Evolutionary conservation across 228 moss, liverwort and hornwort genomes (phyloP), one percentile per base, ranked within the genome.

Genomic region (Sphagnum fallax): DNA sequence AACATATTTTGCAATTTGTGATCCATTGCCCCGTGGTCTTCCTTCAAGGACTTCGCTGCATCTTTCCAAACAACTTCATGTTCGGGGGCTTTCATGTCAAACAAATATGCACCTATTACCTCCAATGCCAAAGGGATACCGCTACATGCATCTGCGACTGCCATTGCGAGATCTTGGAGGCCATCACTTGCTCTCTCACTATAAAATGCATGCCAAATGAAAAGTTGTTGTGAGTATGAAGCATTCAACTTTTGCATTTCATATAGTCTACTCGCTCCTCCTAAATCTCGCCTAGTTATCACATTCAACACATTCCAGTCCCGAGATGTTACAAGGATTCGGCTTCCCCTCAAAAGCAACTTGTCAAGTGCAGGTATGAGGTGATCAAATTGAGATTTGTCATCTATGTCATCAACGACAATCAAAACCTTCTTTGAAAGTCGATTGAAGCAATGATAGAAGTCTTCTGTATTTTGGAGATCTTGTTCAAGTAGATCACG

Each of bases 191-290:
- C 74, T 12, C 50, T 15, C 51, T 67, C n/a, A 4, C 64, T 81
- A 9, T 65, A 64, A 61, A 81, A 81, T 62, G 80, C 80, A 71
- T 81, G 74, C 80, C 80, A 81, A 51, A 55, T 49, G 18, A 81
- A 81, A 18, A 81, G 74, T 52, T 76, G 67, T 10, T 73, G 14
- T 0, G 76, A 16, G 49, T 81, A 73, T 16, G 49, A 4, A 13
- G 70, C 73, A 1, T 67, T 70, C 9, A 80, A 50, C 66, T 69
- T 67, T 12, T 50, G 65, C 5, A 32, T 50, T 65, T 65, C 65
- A 50, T 76, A 76, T 13, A 32, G 32, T 32, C 32, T 32, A 32
- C 32, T 32, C 32, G 32, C 1, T 32, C 32, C 32, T 32, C 32
- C 2, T 32, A 32, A 32, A 32, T 32, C 32, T 32, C 32, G 32